phyloP scores from a whole-genome alignment of 2,329 filamentous ascomycete genomes.

The Plectosphaerella plurivora region DNA sequence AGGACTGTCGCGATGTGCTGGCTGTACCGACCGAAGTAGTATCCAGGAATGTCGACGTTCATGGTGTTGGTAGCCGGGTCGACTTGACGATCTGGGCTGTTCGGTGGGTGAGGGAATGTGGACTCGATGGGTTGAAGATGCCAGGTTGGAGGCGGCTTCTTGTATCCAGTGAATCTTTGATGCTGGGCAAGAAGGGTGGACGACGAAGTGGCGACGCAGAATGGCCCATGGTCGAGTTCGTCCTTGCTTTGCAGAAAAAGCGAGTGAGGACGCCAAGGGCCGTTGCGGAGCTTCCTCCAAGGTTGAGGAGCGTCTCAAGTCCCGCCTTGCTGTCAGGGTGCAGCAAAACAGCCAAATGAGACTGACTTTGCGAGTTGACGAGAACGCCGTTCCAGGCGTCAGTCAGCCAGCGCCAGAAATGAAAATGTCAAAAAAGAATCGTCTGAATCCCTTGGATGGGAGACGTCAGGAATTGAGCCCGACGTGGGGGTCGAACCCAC shows the following conservation, averaged over 20 bases:
- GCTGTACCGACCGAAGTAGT: conserved; percentile 43
- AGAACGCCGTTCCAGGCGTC: background rate
- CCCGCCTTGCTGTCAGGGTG: no score
- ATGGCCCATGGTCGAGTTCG: no score
- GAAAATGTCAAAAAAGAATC: background rate
- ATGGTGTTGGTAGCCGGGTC: background rate
- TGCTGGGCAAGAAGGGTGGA: no score
- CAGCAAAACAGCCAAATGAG: background rate
- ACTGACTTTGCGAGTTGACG: background rate
- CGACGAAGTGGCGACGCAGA: no score
- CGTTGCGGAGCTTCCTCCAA: no score
- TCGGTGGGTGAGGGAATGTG: background rate
- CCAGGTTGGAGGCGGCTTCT: background rate
- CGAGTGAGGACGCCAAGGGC: no score
- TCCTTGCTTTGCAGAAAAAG: no score
- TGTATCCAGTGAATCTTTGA: no score
- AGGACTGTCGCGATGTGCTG: background rate
- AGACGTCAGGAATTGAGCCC: background rate
- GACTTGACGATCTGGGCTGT: background rate
- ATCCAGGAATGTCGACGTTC: conserved; percentile 41
- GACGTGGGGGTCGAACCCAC: background rate
- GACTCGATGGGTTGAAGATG: conserved; percentile 1
- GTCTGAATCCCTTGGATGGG: background rate
- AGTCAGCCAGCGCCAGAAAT: background rate
- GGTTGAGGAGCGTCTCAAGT: no score